phyloP scores from a whole-genome alignment of 352 stramenopile species.

The Phytophthora idaei region DNA sequence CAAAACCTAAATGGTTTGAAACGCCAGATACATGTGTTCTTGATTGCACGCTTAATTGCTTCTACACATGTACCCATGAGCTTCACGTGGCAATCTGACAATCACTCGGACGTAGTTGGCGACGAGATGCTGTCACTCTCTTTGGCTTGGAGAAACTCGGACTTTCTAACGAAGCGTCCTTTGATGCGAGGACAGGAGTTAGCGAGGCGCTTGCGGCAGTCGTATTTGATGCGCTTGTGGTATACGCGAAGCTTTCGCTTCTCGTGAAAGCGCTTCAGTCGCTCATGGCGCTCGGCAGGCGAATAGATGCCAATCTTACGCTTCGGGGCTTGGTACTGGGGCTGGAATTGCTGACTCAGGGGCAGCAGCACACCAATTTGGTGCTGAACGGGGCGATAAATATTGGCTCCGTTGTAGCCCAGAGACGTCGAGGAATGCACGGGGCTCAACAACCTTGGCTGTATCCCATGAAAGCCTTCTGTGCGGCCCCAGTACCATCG shows the following conservation, averaged over 20 bases:
- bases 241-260: conserved; percentile 80
- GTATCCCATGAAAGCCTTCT: conserved; percentile 31
- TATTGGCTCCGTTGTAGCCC: not conserved
- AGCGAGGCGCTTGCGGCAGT: conserved; percentile 71
- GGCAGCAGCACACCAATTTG: conserved; percentile 13
- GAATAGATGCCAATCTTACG: conserved; percentile 72
- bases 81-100: not conserved
- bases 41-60: conserved; percentile 5
- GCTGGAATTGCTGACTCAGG: conserved; percentile 4
- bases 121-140: conserved; percentile 6
- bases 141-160: conserved; percentile 25
- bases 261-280: conserved; percentile 69
- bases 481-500: conserved; percentile 14
- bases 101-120: conserved; percentile 10
- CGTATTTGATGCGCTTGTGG: conserved; percentile 78
- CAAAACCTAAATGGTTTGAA: conserved; percentile 21
- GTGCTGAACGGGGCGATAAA: conserved; percentile 5
- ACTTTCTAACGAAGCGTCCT: conserved; percentile 67
- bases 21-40: not conserved
- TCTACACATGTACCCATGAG: not conserved
- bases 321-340: conserved; percentile 1
- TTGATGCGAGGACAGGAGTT: conserved; percentile 71
- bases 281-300: conserved; percentile 52
- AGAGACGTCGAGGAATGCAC: not conserved
- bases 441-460: conserved; percentile 13